Percentiles rank a stretch among this genome's conserved stretches.
Conservation (phyloP, 352 stramenopile species). For the Phytophthora multivora region DNA sequence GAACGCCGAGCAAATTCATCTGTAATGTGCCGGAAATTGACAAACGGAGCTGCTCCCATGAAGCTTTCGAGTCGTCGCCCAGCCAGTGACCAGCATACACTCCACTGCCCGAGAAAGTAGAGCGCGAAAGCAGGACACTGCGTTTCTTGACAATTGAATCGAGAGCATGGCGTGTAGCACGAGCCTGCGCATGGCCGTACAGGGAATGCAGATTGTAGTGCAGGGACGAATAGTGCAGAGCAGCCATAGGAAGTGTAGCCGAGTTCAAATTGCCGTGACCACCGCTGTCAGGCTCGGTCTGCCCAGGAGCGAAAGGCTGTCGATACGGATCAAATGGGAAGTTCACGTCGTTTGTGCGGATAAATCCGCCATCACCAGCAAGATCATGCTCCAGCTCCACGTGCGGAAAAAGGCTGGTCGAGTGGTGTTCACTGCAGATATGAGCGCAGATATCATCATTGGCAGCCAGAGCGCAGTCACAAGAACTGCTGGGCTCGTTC, state of each 20-base stretch:
- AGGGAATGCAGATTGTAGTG: conserved; percentile 90
- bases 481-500: conserved; percentile 81
- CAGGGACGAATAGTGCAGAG: conserved; percentile 66
- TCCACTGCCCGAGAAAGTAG: conserved; percentile 74
- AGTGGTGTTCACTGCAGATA: conserved; percentile 15
- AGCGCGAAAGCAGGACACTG: conserved; percentile 68
- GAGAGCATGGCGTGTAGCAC: conserved; percentile 53
- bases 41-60: conserved; percentile 80
- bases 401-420: neutral
- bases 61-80: conserved; percentile 48
- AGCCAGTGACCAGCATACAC: conserved; percentile 69
- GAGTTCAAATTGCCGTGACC: conserved; percentile 78
- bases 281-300: conserved; percentile 40
- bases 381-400: conserved; percentile 19
- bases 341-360: conserved; percentile 69
- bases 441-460: conserved; percentile 44
- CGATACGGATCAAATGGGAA: conserved; percentile 86
- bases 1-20: conserved; percentile 82
- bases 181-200: conserved; percentile 73
- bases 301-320: conserved; percentile 73
- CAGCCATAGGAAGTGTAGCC: conserved; percentile 76
- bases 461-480: conserved; percentile 49
- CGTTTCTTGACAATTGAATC: conserved; percentile 58
- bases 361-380: conserved; percentile 40
- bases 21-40: conserved; percentile 74